Evolutionary conservation across 345 rosid genomes (phyloP), one percentile per base, ranked within the genome.

Genomic region (Populus nigra): DNA sequence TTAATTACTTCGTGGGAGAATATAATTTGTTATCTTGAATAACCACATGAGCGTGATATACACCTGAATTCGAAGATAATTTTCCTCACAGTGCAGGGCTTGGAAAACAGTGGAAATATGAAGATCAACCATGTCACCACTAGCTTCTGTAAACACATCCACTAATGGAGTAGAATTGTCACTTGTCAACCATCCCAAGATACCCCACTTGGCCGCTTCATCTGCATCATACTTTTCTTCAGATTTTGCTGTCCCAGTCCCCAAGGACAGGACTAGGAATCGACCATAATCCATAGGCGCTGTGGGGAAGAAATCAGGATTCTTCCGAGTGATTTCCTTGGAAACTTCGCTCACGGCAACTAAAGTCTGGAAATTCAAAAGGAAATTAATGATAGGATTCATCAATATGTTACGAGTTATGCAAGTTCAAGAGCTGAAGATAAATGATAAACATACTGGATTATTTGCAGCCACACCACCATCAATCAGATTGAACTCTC

Each of bases 391-490:
- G 45, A 41, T 41, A 41, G 13, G 45, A 41, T 41, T 10, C 45
- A 10, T 41, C 45, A 41, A 41, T 0, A 10, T 10, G 0, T 33
- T 33, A 33, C 0, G 35, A 33, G 35, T 33, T 33, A 33, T 33
- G 35, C 35, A 12, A 41, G 45, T 41, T 41, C 45, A 41, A 10
- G 45, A 41, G 45, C 3, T 41, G 17, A 45, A 49, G 59, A 13
- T 1, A 38, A 13, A 39, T 12, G 8, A 41, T 6, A 2, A 45
- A 55, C 16, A 29, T 18, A 92, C 87, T 77, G 90, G 96, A 76
- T 91, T 90, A 71, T 91, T 91, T 25, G 97, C 98, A 5, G 94
- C 97, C 17, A 93, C 86, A 53, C 98, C 94, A 0, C 94, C 94
- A 27, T 93, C 98, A 15, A 91, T 83, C 35, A 91, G 96, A 78